Base-by-base conservation (phyloP, 768 basidiomycete species). In the Amanita pseudoporphyria region DNA sequence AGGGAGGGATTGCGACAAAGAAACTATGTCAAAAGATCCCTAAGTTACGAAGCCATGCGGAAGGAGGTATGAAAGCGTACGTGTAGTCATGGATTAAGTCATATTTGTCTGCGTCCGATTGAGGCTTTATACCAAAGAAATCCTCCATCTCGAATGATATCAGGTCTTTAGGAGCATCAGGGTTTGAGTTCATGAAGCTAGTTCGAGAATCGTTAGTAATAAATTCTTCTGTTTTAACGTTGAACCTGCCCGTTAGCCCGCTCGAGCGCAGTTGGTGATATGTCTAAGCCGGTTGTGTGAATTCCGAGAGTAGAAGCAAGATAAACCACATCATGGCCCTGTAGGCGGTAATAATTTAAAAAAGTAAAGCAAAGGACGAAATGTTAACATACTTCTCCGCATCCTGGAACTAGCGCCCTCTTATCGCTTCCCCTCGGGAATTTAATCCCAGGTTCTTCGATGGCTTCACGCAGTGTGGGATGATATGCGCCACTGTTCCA, bases 21-120 rank as follows among this genome's bases (percentile, higher is more conserved):
- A 87, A 85, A 1, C 81, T 83, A 52, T 13, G 28, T n/a, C 28
- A 1, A 12, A 3, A 21, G 16, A 10, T 45, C n/a, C 12, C 19
- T 39, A 16, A 45, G 18, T 21, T n/a, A 14, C n/a, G 3, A 10
- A 19, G 19, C 38, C 19, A n/a, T 12, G 40, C 3, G 37, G 28
- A 13, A 28, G 7, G 26, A 28, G 26, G 7, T 28, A 32, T 47
- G 6, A 16, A 7, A 56, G 58, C 67, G 33, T 49, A 73, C 76
- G 83, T 84, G 59, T 82, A 82, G 60, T 86, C 84, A 56, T 79
- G 82, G 5, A 82, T 65, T 12, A 86, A 59, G 52, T 80, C 77
- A 54, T 77, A 82, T 6, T 57, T 59, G 32, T 70, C 65, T 1
- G 60, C 60, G 1, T 67, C 65, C 1, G 68, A 51, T 16, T 69